phyloP scores from a whole-genome alignment of 2,329 filamentous ascomycete species.

The Botryotinia convoluta region DNA sequence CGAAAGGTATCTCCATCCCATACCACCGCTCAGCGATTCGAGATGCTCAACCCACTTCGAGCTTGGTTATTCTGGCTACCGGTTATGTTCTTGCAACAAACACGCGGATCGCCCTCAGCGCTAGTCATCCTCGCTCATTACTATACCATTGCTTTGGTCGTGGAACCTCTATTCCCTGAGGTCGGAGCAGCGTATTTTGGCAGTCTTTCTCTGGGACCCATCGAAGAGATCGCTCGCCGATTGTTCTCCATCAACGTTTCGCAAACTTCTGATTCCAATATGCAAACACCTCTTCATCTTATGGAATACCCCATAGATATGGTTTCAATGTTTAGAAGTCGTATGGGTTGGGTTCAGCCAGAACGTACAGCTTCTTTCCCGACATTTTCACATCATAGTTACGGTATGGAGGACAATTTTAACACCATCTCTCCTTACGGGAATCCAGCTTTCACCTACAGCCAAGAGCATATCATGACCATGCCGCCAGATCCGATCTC shows the following conservation, averaged over 20 bases:
- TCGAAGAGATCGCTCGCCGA: constrained; percentile 81
- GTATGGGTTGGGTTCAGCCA: constrained; percentile 66
- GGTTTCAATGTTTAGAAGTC: constrained; percentile 64
- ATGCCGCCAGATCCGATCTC: constrained; percentile 50
- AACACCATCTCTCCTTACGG: constrained; percentile 53
- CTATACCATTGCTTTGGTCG: constrained; percentile 80
- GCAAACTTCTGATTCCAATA: constrained; percentile 53
- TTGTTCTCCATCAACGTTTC: constrained; percentile 67
- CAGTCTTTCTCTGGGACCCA: constrained; percentile 71
- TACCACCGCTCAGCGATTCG: constrained; percentile 80
- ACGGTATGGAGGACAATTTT: constrained; percentile 48
- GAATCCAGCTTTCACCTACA: constrained; percentile 61
- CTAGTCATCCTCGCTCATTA: constrained; percentile 79
- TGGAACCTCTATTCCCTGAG: constrained; percentile 90
- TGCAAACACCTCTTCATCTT: constrained; percentile 61
- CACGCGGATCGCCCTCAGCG: constrained; percentile 71
- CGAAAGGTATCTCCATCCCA: constrained; percentile 68
- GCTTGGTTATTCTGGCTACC: constrained; percentile 97
- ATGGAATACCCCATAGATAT: constrained; percentile 73
- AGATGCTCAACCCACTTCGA: constrained; percentile 80
- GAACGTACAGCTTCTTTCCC: constrained; percentile 59
- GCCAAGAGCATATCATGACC: constrained; percentile 59
- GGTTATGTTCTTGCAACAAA: constrained; percentile 75
- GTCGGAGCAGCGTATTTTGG: constrained; percentile 87
- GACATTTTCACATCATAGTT: constrained; percentile 56